Base-by-base conservation (phyloP, 2,329 filamentous ascomycete species). In the Passalora sequoiae region DNA sequence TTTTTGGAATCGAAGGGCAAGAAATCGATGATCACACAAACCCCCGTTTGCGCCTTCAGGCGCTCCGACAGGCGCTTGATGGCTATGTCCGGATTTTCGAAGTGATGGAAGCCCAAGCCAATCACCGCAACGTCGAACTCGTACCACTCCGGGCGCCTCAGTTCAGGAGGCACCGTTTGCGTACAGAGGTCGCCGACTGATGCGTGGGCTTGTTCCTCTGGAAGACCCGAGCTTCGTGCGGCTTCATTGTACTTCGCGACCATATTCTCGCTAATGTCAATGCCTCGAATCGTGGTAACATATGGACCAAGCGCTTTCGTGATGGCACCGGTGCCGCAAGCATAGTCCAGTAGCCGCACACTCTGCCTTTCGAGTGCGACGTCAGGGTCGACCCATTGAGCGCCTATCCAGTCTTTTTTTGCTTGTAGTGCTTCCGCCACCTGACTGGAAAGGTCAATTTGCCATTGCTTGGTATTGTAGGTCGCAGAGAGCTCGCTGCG, bases 31-130 rank as follows among this genome's bases (percentile, higher is more conserved):
- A 54, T 46, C 10, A 51, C 33, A 13, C 47, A 40, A 6, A 63
- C 56, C 2, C 61, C 61, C 0, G 53, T 61, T 0, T 36, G 54
- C 1, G 54, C 38, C 28, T 58, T 62, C 7, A 65, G 44, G 2
- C 56, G 31, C 28, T 59, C 55, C 2, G 41, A 42, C 8, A 65
- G 37, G 3, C 59, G 49, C 32, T 57, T 46, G 6, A 64, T 30
- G 3, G 56, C 57, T n/a, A 51, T 21, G 2, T 37, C 40, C 2
- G 61, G 58, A 22, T 61, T 29, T 27, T 60, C 56, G 27, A 73
- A 71, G 37, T 72, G 70, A 50, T 73, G 70, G 55, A 72, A 71
- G 0, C 63, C 69, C 4, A 69, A 63, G 0, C 67, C 65, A 8
- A 71, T 62, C 8, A 65, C 62, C 1, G 62, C 69, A 7, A 72